Base-by-base conservation (phyloP, 805 yeast species). In the Candida morakotiae region DNA sequence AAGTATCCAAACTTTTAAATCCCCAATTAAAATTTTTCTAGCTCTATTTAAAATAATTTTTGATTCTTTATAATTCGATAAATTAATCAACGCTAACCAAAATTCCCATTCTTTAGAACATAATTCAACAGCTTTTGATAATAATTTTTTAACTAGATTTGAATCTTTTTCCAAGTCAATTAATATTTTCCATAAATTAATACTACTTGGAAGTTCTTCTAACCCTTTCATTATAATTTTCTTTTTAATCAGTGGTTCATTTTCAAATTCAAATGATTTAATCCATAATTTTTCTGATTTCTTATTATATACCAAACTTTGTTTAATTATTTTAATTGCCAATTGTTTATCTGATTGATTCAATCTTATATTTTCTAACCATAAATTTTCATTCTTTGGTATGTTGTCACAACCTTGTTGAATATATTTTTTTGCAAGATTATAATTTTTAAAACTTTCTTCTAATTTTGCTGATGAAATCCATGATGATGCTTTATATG, bases 391-490 rank as follows among this genome's bases (percentile, higher is more conserved):
- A 46, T 69, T 75, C 27, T 62, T 64, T 0, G 88, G 86, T 45
- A 89, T 78, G 29, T 64, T 64, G 4, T 62, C 65, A 50, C 96
- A 84, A 2, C 95, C 98, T 52, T 85, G 78, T n/a, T 67, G 67
- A 5, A 88, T 81, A 11, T 84, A 43, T 16, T 59, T 60, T 37
- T 73, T 72, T 0, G 98, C 96, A 10, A 58, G 58, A 4, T 60
- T 60, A 37, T 67, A 64, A 35, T 77, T 79, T 30, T 70, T 69
- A 1, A 81, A 82, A 31, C 71, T 73, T 45, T 77, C 83, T 52
- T 91, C 98, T 8, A 87, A 54, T 32, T 87, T 61, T 0, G 96
- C 94, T 33, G 87, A 76, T 0, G 94, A 87, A 16, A 91, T 83
- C 95, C 96, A 91, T 4, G 83, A 85, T 33, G 75, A 75, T 0